Percentiles rank a stretch among this genome's conserved stretches.
Evolutionary conservation across 129 eudicot species (phyloP).

Genomic region (Flaveria ramosissima): DNA sequence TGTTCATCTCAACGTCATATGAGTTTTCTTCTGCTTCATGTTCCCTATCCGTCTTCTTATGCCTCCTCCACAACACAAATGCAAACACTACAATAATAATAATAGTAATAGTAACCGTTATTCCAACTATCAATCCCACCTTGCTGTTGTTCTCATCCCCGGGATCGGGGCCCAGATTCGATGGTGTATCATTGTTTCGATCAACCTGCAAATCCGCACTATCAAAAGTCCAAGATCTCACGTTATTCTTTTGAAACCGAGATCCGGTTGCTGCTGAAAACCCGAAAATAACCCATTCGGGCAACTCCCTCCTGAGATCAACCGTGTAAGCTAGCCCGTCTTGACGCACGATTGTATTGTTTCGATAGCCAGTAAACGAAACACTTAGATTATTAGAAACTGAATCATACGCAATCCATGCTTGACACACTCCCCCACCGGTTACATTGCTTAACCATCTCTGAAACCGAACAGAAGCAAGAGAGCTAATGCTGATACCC

Average conservation of each 20-base stretch:
- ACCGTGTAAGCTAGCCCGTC: slow-evolving; percentile 1
- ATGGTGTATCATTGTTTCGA: not conserved
- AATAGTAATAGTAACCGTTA: not conserved
- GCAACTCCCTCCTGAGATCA: not conserved
- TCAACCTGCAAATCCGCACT: slow-evolving; percentile 1
- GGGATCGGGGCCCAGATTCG: not conserved
- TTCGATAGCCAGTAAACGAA: not conserved
- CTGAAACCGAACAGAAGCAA: not conserved
- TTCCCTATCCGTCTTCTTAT: not conserved
- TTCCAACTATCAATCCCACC: slow-evolving; percentile 3
- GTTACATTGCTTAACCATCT: slow-evolving; percentile 12
- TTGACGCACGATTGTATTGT: not conserved
- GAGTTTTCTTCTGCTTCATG: not conserved
- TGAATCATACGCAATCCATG: slow-evolving; percentile 6
- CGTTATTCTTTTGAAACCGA: not conserved
- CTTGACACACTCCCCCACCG: slow-evolving; percentile 3
- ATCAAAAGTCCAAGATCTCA: slow-evolving; percentile 1
- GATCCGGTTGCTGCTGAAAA: not conserved
- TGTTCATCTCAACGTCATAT: not conserved
- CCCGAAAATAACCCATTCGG: slow-evolving; percentile 15
- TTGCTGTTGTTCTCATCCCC: not conserved
- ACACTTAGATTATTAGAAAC: not conserved
- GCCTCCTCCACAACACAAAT: not conserved
- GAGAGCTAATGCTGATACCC: slow-evolving; percentile 11
- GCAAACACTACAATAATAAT: not conserved